These are phyloP conservation scores for Scedosporium boydii DNA, from an alignment of 2,329 filamentous ascomycete species.

Conservation along the genomic window DNA sequence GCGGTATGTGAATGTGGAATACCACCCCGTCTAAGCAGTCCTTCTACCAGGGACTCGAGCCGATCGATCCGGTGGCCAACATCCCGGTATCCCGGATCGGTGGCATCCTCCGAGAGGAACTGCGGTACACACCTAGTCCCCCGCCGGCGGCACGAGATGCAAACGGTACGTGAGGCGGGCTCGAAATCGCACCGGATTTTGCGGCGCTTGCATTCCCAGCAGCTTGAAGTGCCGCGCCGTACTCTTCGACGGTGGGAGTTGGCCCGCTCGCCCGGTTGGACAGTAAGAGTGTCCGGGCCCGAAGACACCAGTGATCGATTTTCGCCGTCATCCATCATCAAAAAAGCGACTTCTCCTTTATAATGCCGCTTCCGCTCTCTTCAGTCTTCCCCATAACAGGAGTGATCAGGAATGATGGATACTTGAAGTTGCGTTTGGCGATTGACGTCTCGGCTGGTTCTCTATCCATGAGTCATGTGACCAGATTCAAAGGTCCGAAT, in stretches of 20 bases:
- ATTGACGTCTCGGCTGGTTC: too few species aligned
- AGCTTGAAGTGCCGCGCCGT: conserved; percentile 47
- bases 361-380: too few species aligned
- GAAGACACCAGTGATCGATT: not conserved
- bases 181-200: conserved; percentile 41
- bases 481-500: too few species aligned
- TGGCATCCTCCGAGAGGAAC: conserved; percentile 28
- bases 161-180: conserved; percentile 24
- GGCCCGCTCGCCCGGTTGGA: not conserved
- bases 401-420: too few species aligned
- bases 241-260: conserved; percentile 20
- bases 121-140: conserved; percentile 35
- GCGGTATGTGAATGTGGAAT: not conserved
- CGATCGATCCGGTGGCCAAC: not conserved
- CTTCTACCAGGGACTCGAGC: not conserved
- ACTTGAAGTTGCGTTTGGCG: too few species aligned
- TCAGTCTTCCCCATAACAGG: too few species aligned
- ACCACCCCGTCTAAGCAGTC: not conserved
- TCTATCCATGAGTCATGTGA: too few species aligned
- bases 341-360: too few species aligned
- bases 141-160: conserved; percentile 34
- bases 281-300: not conserved
- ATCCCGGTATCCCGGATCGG: conserved; percentile 9
- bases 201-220: conserved; percentile 49
- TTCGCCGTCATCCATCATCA: not conserved